These are phyloP conservation scores for Penicillium crystallinum DNA, from an alignment of 495 filamentous ascomycete genomes.

Conservation along the genomic window DNA sequence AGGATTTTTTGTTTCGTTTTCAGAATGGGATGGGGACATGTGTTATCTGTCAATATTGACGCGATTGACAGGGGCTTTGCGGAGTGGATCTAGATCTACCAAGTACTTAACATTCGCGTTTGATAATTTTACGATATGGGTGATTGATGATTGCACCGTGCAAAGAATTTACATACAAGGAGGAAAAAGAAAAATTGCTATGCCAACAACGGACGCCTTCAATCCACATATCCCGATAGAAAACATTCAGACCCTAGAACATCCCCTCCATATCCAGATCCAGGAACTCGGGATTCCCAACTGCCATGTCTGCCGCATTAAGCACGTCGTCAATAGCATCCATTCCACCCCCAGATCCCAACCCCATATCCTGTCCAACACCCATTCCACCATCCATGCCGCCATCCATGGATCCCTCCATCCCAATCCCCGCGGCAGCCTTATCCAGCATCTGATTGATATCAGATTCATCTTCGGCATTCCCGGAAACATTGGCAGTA, in stretches of 20 bases:
- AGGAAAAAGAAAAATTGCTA: background rate
- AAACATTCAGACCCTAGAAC: slow-evolving; percentile 21
- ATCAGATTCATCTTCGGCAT: slow-evolving; percentile 28
- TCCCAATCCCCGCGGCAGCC: slow-evolving; percentile 28
- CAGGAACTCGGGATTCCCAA: slow-evolving; percentile 45
- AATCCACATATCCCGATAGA: background rate
- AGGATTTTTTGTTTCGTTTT: too few relatives aligned
- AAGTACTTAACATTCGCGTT: too few relatives aligned
- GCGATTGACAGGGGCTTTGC: too few relatives aligned
- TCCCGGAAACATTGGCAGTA: slow-evolving; percentile 12
- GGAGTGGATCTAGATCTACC: too few relatives aligned
- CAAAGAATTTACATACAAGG: too few relatives aligned
- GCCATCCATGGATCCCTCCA: slow-evolving; percentile 28
- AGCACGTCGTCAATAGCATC: slow-evolving; percentile 46
- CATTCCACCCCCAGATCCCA: slow-evolving; percentile 24
- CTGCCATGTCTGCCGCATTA: slow-evolving; percentile 44
- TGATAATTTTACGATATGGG: too few relatives aligned
- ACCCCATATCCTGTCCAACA: slow-evolving; percentile 28
- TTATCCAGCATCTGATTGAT: slow-evolving; percentile 47
- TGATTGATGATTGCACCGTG: too few relatives aligned
- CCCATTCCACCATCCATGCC: slow-evolving; percentile 8
- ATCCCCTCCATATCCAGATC: slow-evolving; percentile 49
- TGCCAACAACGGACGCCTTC: background rate
- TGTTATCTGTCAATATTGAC: too few relatives aligned
- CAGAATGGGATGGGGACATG: too few relatives aligned